A percentile compares a stretch with the other conserved stretches of the same genome.
These are phyloP conservation scores for Euphorbia lathyris DNA, from an alignment of 345 rosid genomes.

Conservation along the genomic window DNA sequence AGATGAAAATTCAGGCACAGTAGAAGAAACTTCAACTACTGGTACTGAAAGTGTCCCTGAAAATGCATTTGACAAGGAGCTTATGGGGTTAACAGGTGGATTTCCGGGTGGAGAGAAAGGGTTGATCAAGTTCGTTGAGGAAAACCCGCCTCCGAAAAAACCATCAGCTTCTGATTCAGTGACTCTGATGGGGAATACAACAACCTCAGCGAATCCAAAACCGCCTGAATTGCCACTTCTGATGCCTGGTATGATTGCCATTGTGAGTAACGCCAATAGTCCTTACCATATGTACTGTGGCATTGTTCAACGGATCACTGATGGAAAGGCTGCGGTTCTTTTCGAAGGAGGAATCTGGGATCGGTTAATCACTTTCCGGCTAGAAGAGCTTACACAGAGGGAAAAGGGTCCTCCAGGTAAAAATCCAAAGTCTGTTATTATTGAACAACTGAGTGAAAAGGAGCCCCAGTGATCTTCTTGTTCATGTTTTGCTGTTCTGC, in stretches of 20 bases:
- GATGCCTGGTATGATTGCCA: slow-evolving; percentile 90
- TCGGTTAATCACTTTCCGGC: slow-evolving; percentile 65
- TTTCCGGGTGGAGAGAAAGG: slow-evolving; percentile 90
- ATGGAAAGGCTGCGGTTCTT: slow-evolving; percentile 85
- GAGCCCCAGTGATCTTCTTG: slow-evolving; percentile 3
- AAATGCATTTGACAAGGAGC: slow-evolving; percentile 65
- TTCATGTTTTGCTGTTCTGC: slow-evolving; percentile 1
- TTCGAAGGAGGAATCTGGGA: slow-evolving; percentile 94
- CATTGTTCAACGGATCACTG: slow-evolving; percentile 86
- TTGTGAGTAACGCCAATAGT: slow-evolving; percentile 70
- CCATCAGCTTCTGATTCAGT: slow-evolving; percentile 18
- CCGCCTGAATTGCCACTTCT: slow-evolving; percentile 71
- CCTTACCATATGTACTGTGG: slow-evolving; percentile 88
- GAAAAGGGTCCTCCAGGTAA: slow-evolving; percentile 83
- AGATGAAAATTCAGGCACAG: slow-evolving; percentile 12
- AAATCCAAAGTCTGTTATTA: slow-evolving; percentile 66
- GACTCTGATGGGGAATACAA: slow-evolving; percentile 7
- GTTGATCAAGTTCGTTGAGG: slow-evolving; percentile 53
- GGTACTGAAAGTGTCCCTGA: slow-evolving; percentile 39
- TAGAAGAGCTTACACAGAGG: slow-evolving; percentile 77
- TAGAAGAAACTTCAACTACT: not conserved
- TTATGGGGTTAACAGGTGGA: slow-evolving; percentile 91
- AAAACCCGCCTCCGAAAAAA: slow-evolving; percentile 68
- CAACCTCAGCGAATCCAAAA: slow-evolving; percentile 52
- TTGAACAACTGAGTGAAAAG: slow-evolving; percentile 2